Conservation (phyloP, 2,329 filamentous ascomycete genomes). For the Cordyceps javanica region DNA sequence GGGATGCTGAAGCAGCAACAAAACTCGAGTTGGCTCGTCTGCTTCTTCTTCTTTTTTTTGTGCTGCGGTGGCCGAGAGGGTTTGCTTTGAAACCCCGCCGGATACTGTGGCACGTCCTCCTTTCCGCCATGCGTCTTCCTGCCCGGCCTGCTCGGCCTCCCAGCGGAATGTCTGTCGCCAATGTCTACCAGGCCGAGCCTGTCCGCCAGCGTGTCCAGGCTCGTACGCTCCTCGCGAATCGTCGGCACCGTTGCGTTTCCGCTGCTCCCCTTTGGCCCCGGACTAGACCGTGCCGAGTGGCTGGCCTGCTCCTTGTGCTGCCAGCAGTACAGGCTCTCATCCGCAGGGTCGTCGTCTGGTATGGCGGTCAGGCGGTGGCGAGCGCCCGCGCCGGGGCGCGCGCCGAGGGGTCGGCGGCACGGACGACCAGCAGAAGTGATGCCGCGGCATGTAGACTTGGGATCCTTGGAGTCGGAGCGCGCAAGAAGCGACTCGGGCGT, state of each 20-base stretch:
- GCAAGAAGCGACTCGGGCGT: slow-evolving; percentile 77
- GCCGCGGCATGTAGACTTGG: slow-evolving; percentile 78
- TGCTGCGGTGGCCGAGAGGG: slow-evolving; percentile 16
- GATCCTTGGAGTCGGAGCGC: slow-evolving; percentile 79
- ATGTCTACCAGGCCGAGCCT: slow-evolving; percentile 70
- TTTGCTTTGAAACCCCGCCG: not conserved
- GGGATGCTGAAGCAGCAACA: slow-evolving; percentile 51
- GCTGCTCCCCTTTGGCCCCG: slow-evolving; percentile 32
- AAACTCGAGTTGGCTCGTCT: slow-evolving; percentile 29
- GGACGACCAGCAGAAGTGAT: slow-evolving; percentile 76
- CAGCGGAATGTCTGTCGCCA: slow-evolving; percentile 34
- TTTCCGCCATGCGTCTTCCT: not conserved
- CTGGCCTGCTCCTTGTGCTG: slow-evolving; percentile 86
- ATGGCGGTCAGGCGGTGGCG: not conserved
- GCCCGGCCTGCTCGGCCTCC: not conserved
- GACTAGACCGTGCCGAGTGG: slow-evolving; percentile 38
- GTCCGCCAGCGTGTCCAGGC: slow-evolving; percentile 81
- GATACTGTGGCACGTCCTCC: not conserved
- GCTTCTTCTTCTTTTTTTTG: slow-evolving; percentile 18
- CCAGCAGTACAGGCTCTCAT: slow-evolving; percentile 77
- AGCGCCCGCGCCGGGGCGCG: slow-evolving; percentile 20
- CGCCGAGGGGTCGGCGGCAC: slow-evolving; percentile 64
- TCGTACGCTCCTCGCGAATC: slow-evolving; percentile 60
- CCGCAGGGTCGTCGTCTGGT: slow-evolving; percentile 39
- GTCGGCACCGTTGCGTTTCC: slow-evolving; percentile 33